Conservation (phyloP, 1,284 basidiomycete species). For the Vanrija humicola region DNA sequence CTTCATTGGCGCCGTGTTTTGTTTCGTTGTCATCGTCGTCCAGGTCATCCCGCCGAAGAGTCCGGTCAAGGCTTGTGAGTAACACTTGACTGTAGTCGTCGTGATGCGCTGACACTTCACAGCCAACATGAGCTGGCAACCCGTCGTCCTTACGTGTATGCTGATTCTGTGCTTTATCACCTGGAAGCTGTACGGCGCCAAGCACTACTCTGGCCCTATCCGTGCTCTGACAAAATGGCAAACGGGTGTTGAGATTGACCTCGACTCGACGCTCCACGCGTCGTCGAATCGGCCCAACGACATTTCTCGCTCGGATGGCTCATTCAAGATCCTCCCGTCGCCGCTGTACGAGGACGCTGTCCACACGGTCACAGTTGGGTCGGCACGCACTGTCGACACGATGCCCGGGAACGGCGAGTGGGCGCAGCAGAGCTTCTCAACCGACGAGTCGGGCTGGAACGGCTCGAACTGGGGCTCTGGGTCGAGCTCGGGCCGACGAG, state of each 20-base stretch:
- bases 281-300: neutral
- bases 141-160: slow-evolving; percentile 36
- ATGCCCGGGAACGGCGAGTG: slow-evolving; percentile 10
- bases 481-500: too few species aligned
- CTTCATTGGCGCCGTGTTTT: slow-evolving; percentile 30
- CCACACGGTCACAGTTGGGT: slow-evolving; percentile 4
- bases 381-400: slow-evolving; percentile 6
- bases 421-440: neutral
- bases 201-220: slow-evolving; percentile 47
- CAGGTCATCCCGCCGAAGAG: slow-evolving; percentile 34
- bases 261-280: slow-evolving; percentile 21
- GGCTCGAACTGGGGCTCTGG: too few species aligned
- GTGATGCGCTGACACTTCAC: too few species aligned
- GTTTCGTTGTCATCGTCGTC: slow-evolving; percentile 28
- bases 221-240: slow-evolving; percentile 48
- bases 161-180: slow-evolving; percentile 34
- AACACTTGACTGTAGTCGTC: slow-evolving; percentile 8
- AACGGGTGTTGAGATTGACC: slow-evolving; percentile 46
- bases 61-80: slow-evolving; percentile 27
- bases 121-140: slow-evolving; percentile 40
- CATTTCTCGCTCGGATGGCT: too few species aligned
- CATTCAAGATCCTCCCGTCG: too few species aligned
- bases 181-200: slow-evolving; percentile 16
- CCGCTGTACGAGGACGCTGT: neutral
- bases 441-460: too few species aligned